phyloP scores from a whole-genome alignment of 352 stramenopile genomes.

The Blastocystis hominis region DNA sequence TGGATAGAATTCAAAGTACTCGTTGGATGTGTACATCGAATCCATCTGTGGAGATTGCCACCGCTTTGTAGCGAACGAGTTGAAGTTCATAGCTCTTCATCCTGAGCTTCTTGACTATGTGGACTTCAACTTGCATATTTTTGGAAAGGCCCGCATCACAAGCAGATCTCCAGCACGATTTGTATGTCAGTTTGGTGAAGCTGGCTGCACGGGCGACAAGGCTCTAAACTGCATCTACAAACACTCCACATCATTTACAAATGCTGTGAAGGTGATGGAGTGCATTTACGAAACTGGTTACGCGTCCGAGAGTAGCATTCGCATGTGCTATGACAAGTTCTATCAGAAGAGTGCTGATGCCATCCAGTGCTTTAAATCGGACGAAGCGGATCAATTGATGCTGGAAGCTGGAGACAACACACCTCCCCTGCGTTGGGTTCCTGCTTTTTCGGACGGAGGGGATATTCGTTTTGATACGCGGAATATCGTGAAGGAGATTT shows the following conservation, averaged over 20 bases:
- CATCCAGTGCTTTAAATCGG: not conserved
- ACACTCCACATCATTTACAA: not conserved
- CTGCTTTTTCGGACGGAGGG: not conserved
- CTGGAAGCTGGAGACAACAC: conserved; percentile 11
- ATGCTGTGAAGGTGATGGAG: conserved; percentile 14
- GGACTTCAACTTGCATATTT: conserved; percentile 17
- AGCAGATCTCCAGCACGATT: not conserved
- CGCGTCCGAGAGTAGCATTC: not conserved
- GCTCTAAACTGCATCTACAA: conserved; percentile 23
- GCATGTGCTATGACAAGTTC: conserved; percentile 23
- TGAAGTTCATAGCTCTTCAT: conserved; percentile 40
- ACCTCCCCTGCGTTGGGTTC: conserved; percentile 13
- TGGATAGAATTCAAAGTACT: not conserved
- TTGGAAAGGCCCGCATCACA: conserved; percentile 12
- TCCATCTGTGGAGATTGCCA: conserved; percentile 33
- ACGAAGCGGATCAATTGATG: not conserved
- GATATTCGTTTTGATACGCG: not conserved
- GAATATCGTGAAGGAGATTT: conserved; percentile 8
- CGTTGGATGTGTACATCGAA: conserved; percentile 43
- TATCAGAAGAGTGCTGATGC: not conserved
- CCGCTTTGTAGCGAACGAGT: conserved; percentile 23
- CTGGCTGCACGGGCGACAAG: not conserved
- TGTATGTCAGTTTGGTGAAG: conserved; percentile 26
- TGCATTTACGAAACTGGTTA: conserved; percentile 27
- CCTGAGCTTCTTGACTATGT: conserved; percentile 17